A percentile compares a stretch with the other conserved stretches of the same genome.
Conservation (phyloP, 768 basidiomycete genomes). For the Candolleomyces efflorescens region DNA sequence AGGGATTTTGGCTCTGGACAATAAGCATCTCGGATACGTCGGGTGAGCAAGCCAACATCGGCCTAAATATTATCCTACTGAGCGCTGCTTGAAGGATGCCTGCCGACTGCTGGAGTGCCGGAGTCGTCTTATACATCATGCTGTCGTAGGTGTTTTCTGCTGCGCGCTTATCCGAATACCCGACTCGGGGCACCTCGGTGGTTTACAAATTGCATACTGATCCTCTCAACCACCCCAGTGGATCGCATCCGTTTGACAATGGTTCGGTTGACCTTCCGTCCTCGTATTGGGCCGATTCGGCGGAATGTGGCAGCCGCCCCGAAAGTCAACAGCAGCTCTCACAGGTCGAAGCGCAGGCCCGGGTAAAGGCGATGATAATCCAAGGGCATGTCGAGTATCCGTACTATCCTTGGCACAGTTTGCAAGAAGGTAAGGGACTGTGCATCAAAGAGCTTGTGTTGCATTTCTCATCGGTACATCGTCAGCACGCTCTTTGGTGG, state of each 20-base stretch:
- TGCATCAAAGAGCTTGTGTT: too few species aligned
- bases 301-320: background rate
- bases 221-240: constrained; percentile 34
- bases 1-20: constrained; percentile 74
- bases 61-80: background rate
- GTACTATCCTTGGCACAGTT: constrained; percentile 46
- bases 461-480: constrained; percentile 1
- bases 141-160: constrained; percentile 54
- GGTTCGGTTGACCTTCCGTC: constrained; percentile 27
- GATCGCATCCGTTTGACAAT: constrained; percentile 76
- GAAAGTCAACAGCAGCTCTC: background rate
- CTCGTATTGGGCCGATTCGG: constrained; percentile 25
- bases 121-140: constrained; percentile 80
- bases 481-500: constrained; percentile 35
- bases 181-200: too few species aligned
- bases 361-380: constrained; percentile 67
- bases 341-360: constrained; percentile 5
- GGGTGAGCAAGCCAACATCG: constrained; percentile 29
- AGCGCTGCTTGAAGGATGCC: constrained; percentile 54
- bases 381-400: constrained; percentile 56
- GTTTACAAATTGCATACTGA: too few species aligned
- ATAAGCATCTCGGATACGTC: constrained; percentile 65
- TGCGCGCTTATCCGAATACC: too few species aligned
- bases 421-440: constrained; percentile 50
- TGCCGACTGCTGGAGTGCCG: constrained; percentile 88